A percentile compares a stretch with the other conserved stretches of the same genome.
Evolutionary conservation across 495 filamentous ascomycete species (phyloP).

Genomic region (Penicillium taxi): DNA sequence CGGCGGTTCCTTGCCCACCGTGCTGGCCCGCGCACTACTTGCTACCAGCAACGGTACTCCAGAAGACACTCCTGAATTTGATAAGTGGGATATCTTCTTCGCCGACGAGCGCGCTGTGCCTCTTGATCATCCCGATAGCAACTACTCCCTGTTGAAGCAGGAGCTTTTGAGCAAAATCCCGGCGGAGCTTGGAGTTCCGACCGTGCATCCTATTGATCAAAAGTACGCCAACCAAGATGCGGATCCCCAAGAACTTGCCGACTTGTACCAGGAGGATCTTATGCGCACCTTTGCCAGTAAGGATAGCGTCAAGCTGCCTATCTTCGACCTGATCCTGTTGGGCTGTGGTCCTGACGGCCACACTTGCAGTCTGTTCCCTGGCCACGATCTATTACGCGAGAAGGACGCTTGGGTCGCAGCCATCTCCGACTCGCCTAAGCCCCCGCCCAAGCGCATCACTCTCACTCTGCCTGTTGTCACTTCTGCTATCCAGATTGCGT

Average conservation of each 20-base stretch:
- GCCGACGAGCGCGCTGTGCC: constrained; percentile 94
- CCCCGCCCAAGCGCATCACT: constrained; percentile 82
- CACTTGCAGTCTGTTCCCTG: constrained; percentile 93
- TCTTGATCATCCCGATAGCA: constrained; percentile 85
- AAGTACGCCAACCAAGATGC: constrained; percentile 61
- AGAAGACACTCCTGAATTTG: constrained; percentile 63
- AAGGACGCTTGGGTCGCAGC: constrained; percentile 85
- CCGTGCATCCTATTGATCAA: constrained; percentile 74
- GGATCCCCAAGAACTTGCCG: constrained; percentile 85
- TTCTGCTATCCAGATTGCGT: constrained; percentile 75
- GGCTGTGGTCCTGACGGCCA: constrained; percentile 95
- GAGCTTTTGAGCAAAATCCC: constrained; percentile 87
- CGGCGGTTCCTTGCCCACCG: constrained; percentile 84
- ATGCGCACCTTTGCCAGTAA: constrained; percentile 75
- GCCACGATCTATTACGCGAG: constrained; percentile 79
- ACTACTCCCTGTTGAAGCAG: constrained; percentile 79
- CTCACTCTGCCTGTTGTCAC: constrained; percentile 83
- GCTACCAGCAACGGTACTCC: constrained; percentile 45
- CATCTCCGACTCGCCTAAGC: constrained; percentile 89
- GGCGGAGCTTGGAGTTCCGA: constrained; percentile 51
- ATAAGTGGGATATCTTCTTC: constrained; percentile 96
- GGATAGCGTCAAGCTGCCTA: constrained; percentile 81
- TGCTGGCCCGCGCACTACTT: constrained; percentile 75
- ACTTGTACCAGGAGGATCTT: constrained; percentile 84
- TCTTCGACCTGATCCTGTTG: constrained; percentile 88